Base-by-base conservation (phyloP, 345 rosid species). In the Noccaea bulbosa region DNA sequence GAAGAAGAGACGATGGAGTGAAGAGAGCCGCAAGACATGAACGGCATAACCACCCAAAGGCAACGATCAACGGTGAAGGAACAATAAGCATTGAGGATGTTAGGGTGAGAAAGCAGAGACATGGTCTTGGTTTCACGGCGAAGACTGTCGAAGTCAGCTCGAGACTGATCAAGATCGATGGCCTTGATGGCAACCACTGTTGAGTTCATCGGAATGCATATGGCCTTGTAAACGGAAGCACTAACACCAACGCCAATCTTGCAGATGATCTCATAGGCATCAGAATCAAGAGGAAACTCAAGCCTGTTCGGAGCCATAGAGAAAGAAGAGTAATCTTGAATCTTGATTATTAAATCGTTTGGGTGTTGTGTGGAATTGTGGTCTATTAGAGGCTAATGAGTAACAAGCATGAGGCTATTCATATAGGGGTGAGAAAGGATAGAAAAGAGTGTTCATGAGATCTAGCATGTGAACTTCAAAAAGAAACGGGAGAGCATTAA, bases 31-130 rank as follows among this genome's bases (percentile, higher is more conserved):
- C 86, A 85, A 2, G 93, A 86, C 97, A 93, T 88, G 80, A 93
- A 93, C 0, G 98, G 97, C 98, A 88, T 90, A 40, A 93, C 92
- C 22, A 93, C 92, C 97, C 98, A 93, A 43, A 93, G 95, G 47
- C 82, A 82, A 22, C 78, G 83, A 65, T 77, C 93, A 9, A 88
- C 96, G 4, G 83, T 83, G 88, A 90, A 93, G 10, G 96, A 93
- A 39, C 96, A 90, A 69, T 83, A 88, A 22, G 96, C 91, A 27
- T 80, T 81, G 62, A 93, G 93, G 69, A 93, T 81, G 41, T 90
- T 90, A 0, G 89, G 92, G 73, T 88, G 98, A 15, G 93, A 86
- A 37, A 87, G 85, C 34, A 93, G 89, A 47, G 90, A 83, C 87
- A 90, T 81, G 22, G 85, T 93, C 80, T 90, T 93, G 81, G 80